Evolutionary conservation across 495 filamentous ascomycete genomes (phyloP), one percentile per base, ranked within the genome.

Genomic region (Tuber brumale): DNA sequence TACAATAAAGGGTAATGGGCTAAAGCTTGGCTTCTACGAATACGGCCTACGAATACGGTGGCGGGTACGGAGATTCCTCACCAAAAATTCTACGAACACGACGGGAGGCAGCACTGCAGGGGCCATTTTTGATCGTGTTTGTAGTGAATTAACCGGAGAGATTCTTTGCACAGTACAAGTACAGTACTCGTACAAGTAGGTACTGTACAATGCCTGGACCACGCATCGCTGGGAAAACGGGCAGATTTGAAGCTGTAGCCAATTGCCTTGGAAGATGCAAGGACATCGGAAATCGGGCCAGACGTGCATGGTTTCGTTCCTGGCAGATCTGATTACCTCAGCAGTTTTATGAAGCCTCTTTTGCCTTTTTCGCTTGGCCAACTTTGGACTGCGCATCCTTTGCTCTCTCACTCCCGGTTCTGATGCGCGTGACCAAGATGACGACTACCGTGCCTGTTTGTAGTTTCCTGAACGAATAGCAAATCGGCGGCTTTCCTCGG

Each of bases 401-500:
- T 66, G 31, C 57, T 19, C 57, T 35, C 31, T 35, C 57, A 35
- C 27, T 18, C 18, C 57, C 18, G 14, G 27, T 14, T 35, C 57
- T 8, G 14, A 66, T 27, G 57, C 57, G 27, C 57, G 57, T 66
- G 57, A 66, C 57, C 57, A 66, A 35, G 57, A 66, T 66, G 57
- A 35, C 27, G 14, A 16, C 27, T 35, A 18, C 27, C 27, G 14
- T 66, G n/a, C 57, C 57, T 12, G 27, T 51, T 23, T n/a, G 46
- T 21, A 23, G 41, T 10, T 42, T 7, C 12, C 27, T 66, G 14
- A 5, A 12, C 10, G 57, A 14, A 8, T 18, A 35, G 4, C 57
- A 19, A 66, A 66, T 14, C 14, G 3, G 48, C 70, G 73, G 76
- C 39, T 35, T 66, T 70, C 37, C 66, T 73, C 70, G 70, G 48